Conservation (phyloP, 2,329 filamentous ascomycete genomes). For the Alternaria postmessia region DNA sequence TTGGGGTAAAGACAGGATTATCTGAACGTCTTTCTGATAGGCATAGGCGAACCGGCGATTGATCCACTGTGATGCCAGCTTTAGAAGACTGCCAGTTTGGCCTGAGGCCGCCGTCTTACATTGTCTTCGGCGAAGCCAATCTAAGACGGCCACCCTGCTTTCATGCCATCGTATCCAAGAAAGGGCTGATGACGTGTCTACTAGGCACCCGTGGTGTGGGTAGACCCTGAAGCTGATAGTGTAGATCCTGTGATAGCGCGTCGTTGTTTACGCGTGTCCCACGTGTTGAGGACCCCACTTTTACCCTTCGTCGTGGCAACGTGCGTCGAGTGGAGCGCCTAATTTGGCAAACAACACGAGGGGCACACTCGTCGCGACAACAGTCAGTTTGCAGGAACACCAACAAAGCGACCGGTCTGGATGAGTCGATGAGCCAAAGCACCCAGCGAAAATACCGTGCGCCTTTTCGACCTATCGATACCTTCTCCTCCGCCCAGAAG, state of each 20-base stretch:
- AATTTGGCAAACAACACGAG: slow-evolving; percentile 16
- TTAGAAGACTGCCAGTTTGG: no score
- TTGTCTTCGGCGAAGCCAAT: not conserved
- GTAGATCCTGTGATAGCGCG: slow-evolving; percentile 17
- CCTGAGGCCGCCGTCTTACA: no score
- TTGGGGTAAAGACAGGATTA: no score
- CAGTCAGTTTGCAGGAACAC: not conserved
- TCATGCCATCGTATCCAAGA: no score
- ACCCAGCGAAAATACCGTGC: slow-evolving; percentile 42
- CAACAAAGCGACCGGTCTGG: not conserved
- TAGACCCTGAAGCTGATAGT: not conserved
- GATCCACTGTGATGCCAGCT: no score
- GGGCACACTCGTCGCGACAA: not conserved
- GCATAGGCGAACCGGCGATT: no score
- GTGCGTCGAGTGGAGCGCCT: slow-evolving; percentile 7
- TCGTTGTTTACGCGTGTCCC: slow-evolving; percentile 13
- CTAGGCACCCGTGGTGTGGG: not conserved
- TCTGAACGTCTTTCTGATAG: no score
- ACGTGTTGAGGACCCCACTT: slow-evolving; percentile 10
- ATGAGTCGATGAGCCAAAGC: slow-evolving; percentile 32
- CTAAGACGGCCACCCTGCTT: not conserved
- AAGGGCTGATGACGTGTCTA: not conserved
- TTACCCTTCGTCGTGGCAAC: slow-evolving; percentile 15
- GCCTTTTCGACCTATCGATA: slow-evolving; percentile 46
- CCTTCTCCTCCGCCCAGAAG: slow-evolving; percentile 43